These are phyloP conservation scores for Peziza echinospora DNA, from an alignment of 495 filamentous ascomycete species.

Conservation along the genomic window DNA sequence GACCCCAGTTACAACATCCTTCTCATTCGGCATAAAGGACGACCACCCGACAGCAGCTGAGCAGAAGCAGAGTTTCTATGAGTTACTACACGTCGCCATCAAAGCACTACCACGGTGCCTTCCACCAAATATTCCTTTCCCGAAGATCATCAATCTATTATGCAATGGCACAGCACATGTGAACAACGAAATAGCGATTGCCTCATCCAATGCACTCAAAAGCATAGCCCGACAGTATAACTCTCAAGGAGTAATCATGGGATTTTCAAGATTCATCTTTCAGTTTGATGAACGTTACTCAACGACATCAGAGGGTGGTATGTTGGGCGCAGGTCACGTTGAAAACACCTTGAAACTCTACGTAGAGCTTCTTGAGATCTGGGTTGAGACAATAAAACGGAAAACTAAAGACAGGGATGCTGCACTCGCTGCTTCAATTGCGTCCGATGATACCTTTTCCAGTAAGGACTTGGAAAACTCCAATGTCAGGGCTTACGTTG, in stretches of 20 bases:
- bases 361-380: constrained; percentile 81
- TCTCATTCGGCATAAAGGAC: constrained; percentile 46
- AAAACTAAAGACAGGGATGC: constrained; percentile 48
- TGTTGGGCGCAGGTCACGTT: constrained; percentile 87
- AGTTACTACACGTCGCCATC: constrained; percentile 83
- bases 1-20: constrained; percentile 83
- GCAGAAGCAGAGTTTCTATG: constrained; percentile 86
- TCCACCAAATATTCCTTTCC: constrained; percentile 75
- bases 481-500: constrained; percentile 70
- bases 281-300: constrained; percentile 92
- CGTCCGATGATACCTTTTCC: constrained; percentile 35
- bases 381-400: constrained; percentile 85
- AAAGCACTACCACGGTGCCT: constrained; percentile 85
- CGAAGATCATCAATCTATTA: constrained; percentile 79
- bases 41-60: constrained; percentile 55
- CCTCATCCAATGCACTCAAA: constrained; percentile 80
- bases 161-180: constrained; percentile 95
- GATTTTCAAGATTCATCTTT: constrained; percentile 92
- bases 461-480: constrained; percentile 67
- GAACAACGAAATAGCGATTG: constrained; percentile 72
- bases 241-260: constrained; percentile 88
- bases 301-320: constrained; percentile 92
- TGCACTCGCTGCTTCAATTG: constrained; percentile 37
- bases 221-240: constrained; percentile 84
- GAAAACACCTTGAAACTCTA: constrained; percentile 84